Percentiles rank a stretch among this genome's conserved stretches.
Evolutionary conservation across 495 filamentous ascomycete genomes (phyloP).

Genomic region (Astrothelium subdiscretum): DNA sequence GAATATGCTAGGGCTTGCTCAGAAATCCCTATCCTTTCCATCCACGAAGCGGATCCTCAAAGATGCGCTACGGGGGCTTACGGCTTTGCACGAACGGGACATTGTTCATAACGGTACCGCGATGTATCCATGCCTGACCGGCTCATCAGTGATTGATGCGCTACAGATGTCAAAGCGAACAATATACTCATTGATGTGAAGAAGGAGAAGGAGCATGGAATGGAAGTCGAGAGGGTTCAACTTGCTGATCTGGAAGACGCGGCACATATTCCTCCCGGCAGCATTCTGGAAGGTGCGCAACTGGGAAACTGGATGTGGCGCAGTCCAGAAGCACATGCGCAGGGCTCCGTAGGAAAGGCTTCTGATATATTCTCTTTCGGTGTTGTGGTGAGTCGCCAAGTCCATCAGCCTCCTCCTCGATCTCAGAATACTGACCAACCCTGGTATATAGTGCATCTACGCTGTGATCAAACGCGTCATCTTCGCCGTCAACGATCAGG

Average conservation of each 20-base stretch:
- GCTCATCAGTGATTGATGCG: neutral
- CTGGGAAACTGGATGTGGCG: constrained; percentile 14
- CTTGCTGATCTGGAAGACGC: constrained; percentile 13
- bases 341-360: constrained; percentile 13
- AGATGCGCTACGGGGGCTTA: constrained; percentile 34
- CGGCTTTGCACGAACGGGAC: constrained; percentile 36
- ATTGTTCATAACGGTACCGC: constrained; percentile 35
- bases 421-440: constrained; percentile 1
- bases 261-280: constrained; percentile 11
- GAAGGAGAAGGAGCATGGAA: neutral
- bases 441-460: constrained; percentile 21
- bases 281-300: constrained; percentile 11
- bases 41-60: constrained; percentile 35
- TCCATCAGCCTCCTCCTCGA: neutral
- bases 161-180: constrained; percentile 14
- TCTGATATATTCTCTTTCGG: constrained; percentile 17
- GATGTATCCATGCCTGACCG: neutral
- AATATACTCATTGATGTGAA: constrained; percentile 12
- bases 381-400: constrained; percentile 10
- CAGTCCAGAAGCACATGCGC: constrained; percentile 14
- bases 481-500: constrained; percentile 21
- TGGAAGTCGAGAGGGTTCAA: constrained; percentile 10
- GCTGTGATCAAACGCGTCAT: constrained; percentile 23
- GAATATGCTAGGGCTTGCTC: constrained; percentile 34
- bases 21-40: constrained; percentile 27